Evolutionary conservation across 2,329 filamentous ascomycete genomes (phyloP), one percentile per base, ranked within the genome.

Genomic region (Aspergillus sergii): DNA sequence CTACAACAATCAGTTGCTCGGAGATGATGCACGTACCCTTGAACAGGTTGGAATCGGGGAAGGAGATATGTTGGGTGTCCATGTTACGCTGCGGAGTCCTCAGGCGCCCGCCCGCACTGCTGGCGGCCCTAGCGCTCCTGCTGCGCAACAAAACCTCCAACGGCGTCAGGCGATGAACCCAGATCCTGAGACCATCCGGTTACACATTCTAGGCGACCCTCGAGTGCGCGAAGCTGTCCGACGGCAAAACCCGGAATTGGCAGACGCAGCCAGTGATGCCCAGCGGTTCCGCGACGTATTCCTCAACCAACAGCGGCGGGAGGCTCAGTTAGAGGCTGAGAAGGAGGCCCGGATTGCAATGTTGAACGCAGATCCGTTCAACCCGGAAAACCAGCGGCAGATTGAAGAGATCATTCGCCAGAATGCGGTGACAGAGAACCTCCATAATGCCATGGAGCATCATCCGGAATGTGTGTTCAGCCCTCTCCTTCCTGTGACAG

Each of bases 351-450:
- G 94, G 76, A 94, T 97, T 70, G 89, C 89, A 65, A 85, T 91
- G 73, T 84, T 98, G 65, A 97, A 98, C 76, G 91, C 93, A 11
- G 95, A 99, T 73, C 94, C 94, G 0, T 97, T 98, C 80, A 94
- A 99, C 75, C 82, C 93, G 30, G 94, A 97, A 68, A 92, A 94
- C 10, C 95, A 99, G 80, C 86, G 86, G 54, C 92, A 90, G 80
- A 99, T 99, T 66, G 94, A 95, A 75, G 95, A 99, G 80, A 96
- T 98, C 79, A 99, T 99, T 74, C 89, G 95, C 60, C 92, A 97
- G 79, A 92, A 98, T 80, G 86, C 90, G 19, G 94, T 99, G 53
- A 93, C 94, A 78, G 93, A 97, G 80, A 99, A 99, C 74, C 79
- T 98, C 64, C 93, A 98, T 75, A 95, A 94, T 79, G 95, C 95